A percentile compares a stretch with the other conserved stretches of the same genome.
Conservation (phyloP, 768 basidiomycete genomes). For the Dendrothele bispora region DNA sequence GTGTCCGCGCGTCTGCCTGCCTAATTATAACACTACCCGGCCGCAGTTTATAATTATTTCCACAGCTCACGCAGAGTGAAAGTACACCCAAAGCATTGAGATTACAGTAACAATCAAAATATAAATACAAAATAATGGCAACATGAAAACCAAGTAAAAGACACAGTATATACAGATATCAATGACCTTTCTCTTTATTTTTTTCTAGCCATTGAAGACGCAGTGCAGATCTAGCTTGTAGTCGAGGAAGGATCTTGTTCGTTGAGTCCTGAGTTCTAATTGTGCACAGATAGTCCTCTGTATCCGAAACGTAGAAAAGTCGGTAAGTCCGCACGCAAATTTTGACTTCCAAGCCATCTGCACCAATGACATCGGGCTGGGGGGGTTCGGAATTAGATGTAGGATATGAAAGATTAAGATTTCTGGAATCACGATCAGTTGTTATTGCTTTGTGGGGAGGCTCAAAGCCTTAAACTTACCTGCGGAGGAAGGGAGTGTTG, state of each 20-base stretch:
- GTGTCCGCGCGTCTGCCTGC: too few species aligned
- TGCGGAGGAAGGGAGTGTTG: slow-evolving; percentile 63
- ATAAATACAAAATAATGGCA: too few species aligned
- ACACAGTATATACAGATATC: too few species aligned
- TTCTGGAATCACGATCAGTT: slow-evolving; percentile 29
- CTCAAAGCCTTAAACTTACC: slow-evolving; percentile 37
- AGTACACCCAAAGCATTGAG: too few species aligned
- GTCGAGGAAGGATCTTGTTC: slow-evolving; percentile 26
- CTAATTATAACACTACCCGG: too few species aligned
- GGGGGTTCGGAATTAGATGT: slow-evolving; percentile 24
- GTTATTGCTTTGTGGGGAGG: too few species aligned
- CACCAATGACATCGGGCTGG: slow-evolving; percentile 46
- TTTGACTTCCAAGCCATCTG: slow-evolving; percentile 74
- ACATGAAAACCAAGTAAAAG: too few species aligned
- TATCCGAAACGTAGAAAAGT: slow-evolving; percentile 73
- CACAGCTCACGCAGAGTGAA: too few species aligned
- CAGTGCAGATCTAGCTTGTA: slow-evolving; percentile 30
- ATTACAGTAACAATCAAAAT: too few species aligned
- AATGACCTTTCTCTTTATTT: background rate
- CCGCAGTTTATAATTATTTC: too few species aligned
- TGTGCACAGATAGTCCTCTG: slow-evolving; percentile 65
- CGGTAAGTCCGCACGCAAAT: slow-evolving; percentile 84
- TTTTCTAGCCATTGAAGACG: slow-evolving; percentile 38
- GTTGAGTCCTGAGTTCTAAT: slow-evolving; percentile 40
- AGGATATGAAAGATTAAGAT: slow-evolving; percentile 37